Evolutionary conservation across 331 rosid species (phyloP).

Genomic region (Ulmus americana): DNA sequence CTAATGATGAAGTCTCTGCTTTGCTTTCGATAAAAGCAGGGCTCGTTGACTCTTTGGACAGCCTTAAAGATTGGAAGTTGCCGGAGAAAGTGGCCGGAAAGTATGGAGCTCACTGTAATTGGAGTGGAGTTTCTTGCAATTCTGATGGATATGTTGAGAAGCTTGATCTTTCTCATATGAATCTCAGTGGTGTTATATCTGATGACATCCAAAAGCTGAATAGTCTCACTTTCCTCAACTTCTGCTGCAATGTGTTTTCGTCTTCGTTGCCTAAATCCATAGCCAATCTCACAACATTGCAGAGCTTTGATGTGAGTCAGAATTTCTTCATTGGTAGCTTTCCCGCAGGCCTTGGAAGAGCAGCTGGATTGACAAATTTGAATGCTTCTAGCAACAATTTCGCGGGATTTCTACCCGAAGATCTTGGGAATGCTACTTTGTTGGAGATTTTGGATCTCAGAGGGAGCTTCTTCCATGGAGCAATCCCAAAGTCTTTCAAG

Average conservation of each 20-base stretch:
- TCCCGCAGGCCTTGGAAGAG: slow-evolving; percentile 60
- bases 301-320: slow-evolving; percentile 73
- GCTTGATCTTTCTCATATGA: slow-evolving; percentile 78
- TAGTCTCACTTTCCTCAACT: slow-evolving; percentile 53
- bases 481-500: slow-evolving; percentile 53
- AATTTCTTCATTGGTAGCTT: slow-evolving; percentile 64
- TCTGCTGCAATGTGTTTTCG: slow-evolving; percentile 72
- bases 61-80: slow-evolving; percentile 57
- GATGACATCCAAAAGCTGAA: slow-evolving; percentile 43
- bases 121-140: slow-evolving; percentile 75
- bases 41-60: slow-evolving; percentile 53
- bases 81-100: slow-evolving; percentile 24
- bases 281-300: slow-evolving; percentile 49
- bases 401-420: slow-evolving; percentile 61
- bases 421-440: slow-evolving; percentile 64
- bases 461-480: slow-evolving; percentile 75
- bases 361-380: slow-evolving; percentile 27
- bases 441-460: slow-evolving; percentile 76
- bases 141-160: slow-evolving; percentile 46
- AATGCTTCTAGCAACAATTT: slow-evolving; percentile 84
- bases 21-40: slow-evolving; percentile 63
- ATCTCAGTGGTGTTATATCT: slow-evolving; percentile 70
- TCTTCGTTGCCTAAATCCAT: slow-evolving; percentile 58
- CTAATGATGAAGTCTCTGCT: slow-evolving; percentile 48
- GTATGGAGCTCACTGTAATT: slow-evolving; percentile 48